A percentile compares a stretch with the other conserved stretches of the same genome.
These are phyloP conservation scores for Boletus speciosus DNA, from an alignment of 768 basidiomycete genomes.

Conservation along the genomic window DNA sequence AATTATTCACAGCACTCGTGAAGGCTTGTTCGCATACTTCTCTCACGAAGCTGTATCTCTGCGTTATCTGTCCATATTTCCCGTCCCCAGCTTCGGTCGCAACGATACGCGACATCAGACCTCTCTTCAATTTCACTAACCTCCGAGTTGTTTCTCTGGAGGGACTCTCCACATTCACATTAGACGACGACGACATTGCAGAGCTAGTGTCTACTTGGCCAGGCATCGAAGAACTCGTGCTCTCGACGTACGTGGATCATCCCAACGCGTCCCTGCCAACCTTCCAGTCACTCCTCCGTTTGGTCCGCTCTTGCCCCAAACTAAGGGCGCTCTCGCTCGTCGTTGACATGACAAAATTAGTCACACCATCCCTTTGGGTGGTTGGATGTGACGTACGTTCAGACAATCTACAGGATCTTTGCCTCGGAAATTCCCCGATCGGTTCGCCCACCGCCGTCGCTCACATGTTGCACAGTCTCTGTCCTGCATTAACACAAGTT, in stretches of 20 bases:
- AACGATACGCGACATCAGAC: conserved; percentile 11
- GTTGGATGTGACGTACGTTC: background rate
- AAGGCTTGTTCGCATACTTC: conserved; percentile 10
- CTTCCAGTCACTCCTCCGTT: conserved; percentile 10
- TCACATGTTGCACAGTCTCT: conserved; percentile 9
- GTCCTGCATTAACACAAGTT: conserved; percentile 18
- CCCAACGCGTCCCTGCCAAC: conserved; percentile 20
- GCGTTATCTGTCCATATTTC: conserved; percentile 13
- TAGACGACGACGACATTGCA: conserved; percentile 15
- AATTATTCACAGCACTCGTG: conserved; percentile 11
- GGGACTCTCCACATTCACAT: conserved; percentile 10
- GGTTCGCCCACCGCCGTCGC: conserved; percentile 9
- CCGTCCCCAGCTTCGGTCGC: background rate
- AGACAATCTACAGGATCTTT: conserved; percentile 5
- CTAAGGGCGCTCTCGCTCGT: conserved; percentile 22
- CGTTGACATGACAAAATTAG: conserved; percentile 14
- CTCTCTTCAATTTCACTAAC: conserved; percentile 11
- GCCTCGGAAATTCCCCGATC: conserved; percentile 22
- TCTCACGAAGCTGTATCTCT: conserved; percentile 12
- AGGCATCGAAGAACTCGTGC: conserved; percentile 15
- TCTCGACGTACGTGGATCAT: conserved; percentile 17
- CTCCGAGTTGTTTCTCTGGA: conserved; percentile 17
- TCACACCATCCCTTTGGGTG: background rate
- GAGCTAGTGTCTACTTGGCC: conserved; percentile 21
- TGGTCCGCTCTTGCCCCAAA: conserved; percentile 11